Evolutionary conservation across 306 rosid species (phyloP).

Genomic region (Prunus armeniaca): DNA sequence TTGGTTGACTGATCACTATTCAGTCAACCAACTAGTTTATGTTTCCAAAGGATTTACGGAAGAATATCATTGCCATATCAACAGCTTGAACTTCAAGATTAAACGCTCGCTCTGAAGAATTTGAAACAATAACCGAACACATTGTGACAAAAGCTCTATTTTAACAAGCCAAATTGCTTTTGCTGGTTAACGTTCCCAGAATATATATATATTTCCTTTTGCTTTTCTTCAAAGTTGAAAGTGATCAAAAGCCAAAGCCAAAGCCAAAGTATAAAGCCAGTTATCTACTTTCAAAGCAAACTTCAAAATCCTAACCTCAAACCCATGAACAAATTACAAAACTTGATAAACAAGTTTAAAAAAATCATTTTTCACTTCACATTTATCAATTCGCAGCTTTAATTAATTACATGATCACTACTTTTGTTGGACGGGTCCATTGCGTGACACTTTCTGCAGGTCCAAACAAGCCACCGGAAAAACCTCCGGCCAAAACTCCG

Average conservation of each 20-base stretch:
- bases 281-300: not conserved
- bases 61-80: not conserved
- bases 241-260: constrained; percentile 4
- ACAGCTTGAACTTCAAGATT: not conserved
- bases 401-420: constrained; percentile 1
- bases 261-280: not conserved
- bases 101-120: not conserved
- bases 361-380: constrained; percentile 25
- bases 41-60: too few relatives aligned
- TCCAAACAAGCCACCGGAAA: constrained; percentile 63
- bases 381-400: not conserved
- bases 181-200: not conserved
- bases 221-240: constrained; percentile 20
- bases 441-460: constrained; percentile 71
- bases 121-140: not conserved
- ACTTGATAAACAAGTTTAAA: not conserved
- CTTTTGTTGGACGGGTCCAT: constrained; percentile 54
- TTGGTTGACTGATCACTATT: not conserved
- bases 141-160: not conserved
- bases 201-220: not conserved
- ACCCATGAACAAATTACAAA: not conserved
- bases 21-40: too few relatives aligned
- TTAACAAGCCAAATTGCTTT: not conserved
- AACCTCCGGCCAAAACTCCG: constrained; percentile 39
- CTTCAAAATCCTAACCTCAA: not conserved